Percentiles rank a stretch among this genome's conserved stretches.
Evolutionary conservation across 1,139 yeast species (phyloP).

Genomic region (Arxiozyma heterogenica): DNA sequence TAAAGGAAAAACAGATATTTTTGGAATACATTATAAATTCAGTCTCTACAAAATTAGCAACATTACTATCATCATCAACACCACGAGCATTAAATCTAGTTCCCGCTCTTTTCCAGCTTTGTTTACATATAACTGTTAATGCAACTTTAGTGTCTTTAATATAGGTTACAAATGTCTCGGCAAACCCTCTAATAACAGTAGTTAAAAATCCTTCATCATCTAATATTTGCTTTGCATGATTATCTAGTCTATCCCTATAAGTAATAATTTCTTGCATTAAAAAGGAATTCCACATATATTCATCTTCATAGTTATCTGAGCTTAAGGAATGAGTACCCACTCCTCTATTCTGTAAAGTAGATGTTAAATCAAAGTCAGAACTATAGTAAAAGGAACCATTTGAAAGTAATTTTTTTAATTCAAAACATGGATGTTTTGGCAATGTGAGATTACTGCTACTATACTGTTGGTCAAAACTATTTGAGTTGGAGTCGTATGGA

Average conservation of each 20-base stretch:
- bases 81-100: slow-evolving; percentile 92
- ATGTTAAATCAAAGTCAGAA: slow-evolving; percentile 84
- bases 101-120: slow-evolving; percentile 94
- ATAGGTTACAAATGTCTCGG: slow-evolving; percentile 56
- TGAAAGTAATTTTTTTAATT: slow-evolving; percentile 62
- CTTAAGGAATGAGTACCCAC: slow-evolving; percentile 38
- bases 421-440: slow-evolving; percentile 75
- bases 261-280: slow-evolving; percentile 76
- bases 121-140: slow-evolving; percentile 78
- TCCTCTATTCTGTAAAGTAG: slow-evolving; percentile 70
- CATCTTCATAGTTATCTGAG: slow-evolving; percentile 58
- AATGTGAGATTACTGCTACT: slow-evolving; percentile 2
- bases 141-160: slow-evolving; percentile 46
- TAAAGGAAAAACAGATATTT: slow-evolving; percentile 62
- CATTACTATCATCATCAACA: slow-evolving; percentile 88
- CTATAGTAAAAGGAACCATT: slow-evolving; percentile 92
- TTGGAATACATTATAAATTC: slow-evolving; percentile 63
- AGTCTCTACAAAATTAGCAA: slow-evolving; percentile 93
- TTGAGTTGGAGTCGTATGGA: slow-evolving; percentile 9
- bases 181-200: slow-evolving; percentile 90
- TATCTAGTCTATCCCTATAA: slow-evolving; percentile 63
- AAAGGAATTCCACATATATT: slow-evolving; percentile 95
- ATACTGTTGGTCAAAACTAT: slow-evolving; percentile 1
- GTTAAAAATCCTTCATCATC: slow-evolving; percentile 78
- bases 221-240: slow-evolving; percentile 46